Evolutionary conservation across 805 yeast species (phyloP).

Genomic region (Groenewaldozyma tartarivorans): DNA sequence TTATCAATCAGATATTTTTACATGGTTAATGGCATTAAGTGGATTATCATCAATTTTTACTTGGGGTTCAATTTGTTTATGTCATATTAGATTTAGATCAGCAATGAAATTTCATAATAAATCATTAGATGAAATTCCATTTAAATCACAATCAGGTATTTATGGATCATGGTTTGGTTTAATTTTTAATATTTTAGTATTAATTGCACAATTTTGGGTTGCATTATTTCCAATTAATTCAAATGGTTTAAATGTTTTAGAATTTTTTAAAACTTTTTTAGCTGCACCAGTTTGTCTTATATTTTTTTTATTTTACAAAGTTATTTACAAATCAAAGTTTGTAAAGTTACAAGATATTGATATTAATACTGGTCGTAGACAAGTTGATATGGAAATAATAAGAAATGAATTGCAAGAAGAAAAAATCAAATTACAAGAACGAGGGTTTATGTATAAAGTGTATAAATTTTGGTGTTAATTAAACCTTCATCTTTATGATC

Average conservation of each 20-base stretch:
- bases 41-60: conserved; percentile 64
- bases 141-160: conserved; percentile 52
- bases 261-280: conserved; percentile 42
- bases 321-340: conserved; percentile 34
- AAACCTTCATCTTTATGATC: not conserved
- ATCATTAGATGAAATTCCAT: conserved; percentile 52
- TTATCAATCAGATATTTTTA: conserved; percentile 39
- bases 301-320: conserved; percentile 42
- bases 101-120: conserved; percentile 51
- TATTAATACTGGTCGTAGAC: conserved; percentile 55
- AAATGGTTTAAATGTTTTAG: conserved; percentile 23
- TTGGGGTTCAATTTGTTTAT: conserved; percentile 62
- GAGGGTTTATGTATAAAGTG: conserved; percentile 39
- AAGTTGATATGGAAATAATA: conserved; percentile 45
- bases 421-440: conserved; percentile 37
- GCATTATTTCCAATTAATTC: conserved; percentile 59
- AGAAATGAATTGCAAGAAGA: conserved; percentile 52
- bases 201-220: conserved; percentile 69
- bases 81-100: conserved; percentile 56
- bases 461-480: conserved; percentile 47
- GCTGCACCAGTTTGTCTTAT: conserved; percentile 33
- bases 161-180: conserved; percentile 54
- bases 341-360: conserved; percentile 45
- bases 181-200: conserved; percentile 44
- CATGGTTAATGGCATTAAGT: conserved; percentile 62